Conservation (phyloP, 2,329 filamentous ascomycete genomes). For the Clonostachys solani region DNA sequence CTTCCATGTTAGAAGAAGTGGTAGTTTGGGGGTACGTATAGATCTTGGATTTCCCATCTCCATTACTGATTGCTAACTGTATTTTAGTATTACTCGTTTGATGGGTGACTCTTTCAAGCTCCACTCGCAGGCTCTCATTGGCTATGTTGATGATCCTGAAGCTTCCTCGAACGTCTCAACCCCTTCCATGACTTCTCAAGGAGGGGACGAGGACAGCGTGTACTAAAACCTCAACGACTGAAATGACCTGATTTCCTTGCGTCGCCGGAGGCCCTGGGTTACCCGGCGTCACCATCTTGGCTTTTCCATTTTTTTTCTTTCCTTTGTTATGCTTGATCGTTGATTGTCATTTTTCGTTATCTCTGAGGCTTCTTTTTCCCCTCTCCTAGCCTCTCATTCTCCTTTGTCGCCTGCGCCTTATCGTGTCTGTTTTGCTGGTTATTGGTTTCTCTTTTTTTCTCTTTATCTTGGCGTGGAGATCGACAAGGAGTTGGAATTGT, state of each 20-base stretch:
- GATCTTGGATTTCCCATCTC: background rate
- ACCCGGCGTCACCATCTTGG: conserved; percentile 4
- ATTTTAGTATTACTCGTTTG: conserved; percentile 74
- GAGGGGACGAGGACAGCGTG: conserved; percentile 67
- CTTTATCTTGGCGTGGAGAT: too few relatives aligned
- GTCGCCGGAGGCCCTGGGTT: conserved; percentile 2
- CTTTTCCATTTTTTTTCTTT: conserved; percentile 19
- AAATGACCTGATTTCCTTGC: conserved; percentile 33
- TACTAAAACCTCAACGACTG: conserved; percentile 54
- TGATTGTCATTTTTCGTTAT: conserved; percentile 4
- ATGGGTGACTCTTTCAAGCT: conserved; percentile 99
- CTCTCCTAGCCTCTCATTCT: background rate
- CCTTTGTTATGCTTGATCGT: conserved; percentile 17
- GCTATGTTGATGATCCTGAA: conserved; percentile 84
- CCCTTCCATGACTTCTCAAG: conserved; percentile 69
- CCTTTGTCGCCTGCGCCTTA: background rate
- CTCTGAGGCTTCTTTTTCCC: conserved; percentile 6
- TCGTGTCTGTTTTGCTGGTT: background rate
- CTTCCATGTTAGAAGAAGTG: conserved; percentile 96
- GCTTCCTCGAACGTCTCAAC: conserved; percentile 66
- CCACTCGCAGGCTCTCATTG: conserved; percentile 88
- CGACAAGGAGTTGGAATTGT: conserved; percentile 8
- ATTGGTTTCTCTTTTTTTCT: background rate
- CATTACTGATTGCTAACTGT: conserved; percentile 9
- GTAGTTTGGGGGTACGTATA: conserved; percentile 95